Base-by-base conservation (phyloP, 305 asterid species). In the Rubia tinctorum region DNA sequence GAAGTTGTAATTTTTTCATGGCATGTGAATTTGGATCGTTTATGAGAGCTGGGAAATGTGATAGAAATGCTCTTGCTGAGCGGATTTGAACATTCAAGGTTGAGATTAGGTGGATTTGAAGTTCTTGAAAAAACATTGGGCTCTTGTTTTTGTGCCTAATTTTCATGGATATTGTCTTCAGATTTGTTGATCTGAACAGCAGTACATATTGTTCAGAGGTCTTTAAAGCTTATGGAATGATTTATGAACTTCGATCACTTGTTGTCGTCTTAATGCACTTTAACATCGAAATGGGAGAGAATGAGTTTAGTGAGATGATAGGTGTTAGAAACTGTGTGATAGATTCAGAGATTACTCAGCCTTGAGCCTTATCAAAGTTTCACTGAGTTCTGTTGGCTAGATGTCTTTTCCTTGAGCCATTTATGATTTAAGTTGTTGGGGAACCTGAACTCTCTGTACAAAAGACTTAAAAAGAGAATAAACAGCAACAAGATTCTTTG, bases 191-290 rank as follows among this genome's bases (percentile, higher is more conserved):
- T 71, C 34, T 51, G 64, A 51, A 37, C 53, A 53, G 53, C 44
- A 69, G 45, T 71, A 14, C 8, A 55, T 71, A 45, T 34, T 71
- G 20, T 71, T 11, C 39, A 55, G 23, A 34, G 39, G 37, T 71
- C 74, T 68, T 5, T 15, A 25, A 68, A 47, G 61, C 47, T 34
- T 8, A 45, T 44, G 59, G 14, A n/a, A 44, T 12, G 42, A 22
- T 20, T 22, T 68, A 12, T 23, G 71, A 12, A 22, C 44, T 45
- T 22, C 44, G 42, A 44, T 43, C 37, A 66, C 1, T 42, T 51
- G 30, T 17, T 51, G 34, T 42, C 13, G 2, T 27, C 45, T 27
- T 49, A 44, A 25, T 27, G 42, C 25, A 65, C 18, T 22, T 49
- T 53, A 47, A 68, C 60, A 30, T 45, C 34, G 39, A 14, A 39